Conservation (phyloP, 2,329 filamentous ascomycete species). For the Cercospora sp. region DNA sequence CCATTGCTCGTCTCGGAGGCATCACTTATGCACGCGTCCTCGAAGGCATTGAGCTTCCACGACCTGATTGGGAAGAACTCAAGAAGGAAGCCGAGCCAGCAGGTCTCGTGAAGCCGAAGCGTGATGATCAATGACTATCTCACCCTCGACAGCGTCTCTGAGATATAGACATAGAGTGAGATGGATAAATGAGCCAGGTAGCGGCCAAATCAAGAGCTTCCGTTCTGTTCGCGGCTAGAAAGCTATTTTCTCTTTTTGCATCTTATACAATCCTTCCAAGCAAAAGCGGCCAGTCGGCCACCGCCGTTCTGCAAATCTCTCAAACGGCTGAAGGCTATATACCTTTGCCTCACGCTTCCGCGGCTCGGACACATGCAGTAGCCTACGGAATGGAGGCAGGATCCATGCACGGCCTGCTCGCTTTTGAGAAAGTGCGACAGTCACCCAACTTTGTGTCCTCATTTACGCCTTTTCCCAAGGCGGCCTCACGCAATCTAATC, state of each 20-base stretch:
- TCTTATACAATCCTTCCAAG: background rate
- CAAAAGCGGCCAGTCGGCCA: background rate
- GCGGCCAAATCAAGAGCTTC: conserved; percentile 10
- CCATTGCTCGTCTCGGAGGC: conserved; percentile 77
- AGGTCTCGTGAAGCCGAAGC: conserved; percentile 56
- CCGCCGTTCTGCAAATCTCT: background rate
- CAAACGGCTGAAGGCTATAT: background rate
- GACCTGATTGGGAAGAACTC: conserved; percentile 55
- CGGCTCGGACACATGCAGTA: background rate
- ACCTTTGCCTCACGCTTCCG: background rate
- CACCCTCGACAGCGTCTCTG: background rate
- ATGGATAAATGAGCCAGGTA: background rate
- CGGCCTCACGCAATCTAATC: background rate
- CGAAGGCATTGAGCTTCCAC: conserved; percentile 70
- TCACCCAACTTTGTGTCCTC: background rate
- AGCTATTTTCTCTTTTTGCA: background rate
- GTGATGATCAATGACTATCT: conserved; percentile 42
- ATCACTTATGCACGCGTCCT: conserved; percentile 77
- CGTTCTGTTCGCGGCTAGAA: background rate
- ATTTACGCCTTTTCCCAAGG: background rate
- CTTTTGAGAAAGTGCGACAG: background rate
- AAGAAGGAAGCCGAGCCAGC: conserved; percentile 55
- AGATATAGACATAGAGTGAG: conserved; percentile 1
- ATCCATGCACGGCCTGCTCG: background rate
- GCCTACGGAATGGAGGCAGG: background rate